Evolutionary conservation across 2,329 filamentous ascomycete species (phyloP).

Genomic region (Grosmannia huntii): DNA sequence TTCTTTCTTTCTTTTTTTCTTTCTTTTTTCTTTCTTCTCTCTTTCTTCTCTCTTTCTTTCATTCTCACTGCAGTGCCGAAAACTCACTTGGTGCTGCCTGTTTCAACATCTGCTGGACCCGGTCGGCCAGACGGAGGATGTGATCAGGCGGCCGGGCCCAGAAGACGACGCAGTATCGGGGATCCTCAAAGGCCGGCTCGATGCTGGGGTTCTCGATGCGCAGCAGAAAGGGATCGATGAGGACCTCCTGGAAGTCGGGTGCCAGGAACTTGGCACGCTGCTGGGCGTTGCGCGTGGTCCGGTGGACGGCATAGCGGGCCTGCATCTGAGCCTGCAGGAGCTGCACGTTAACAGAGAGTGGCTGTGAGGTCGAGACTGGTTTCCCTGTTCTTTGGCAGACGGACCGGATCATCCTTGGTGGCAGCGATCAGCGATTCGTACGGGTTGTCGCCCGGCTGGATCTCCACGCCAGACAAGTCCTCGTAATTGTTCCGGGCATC

Average conservation of each 20-base stretch:
- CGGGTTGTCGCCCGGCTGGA: constrained; percentile 51
- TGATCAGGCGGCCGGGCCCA: constrained; percentile 74
- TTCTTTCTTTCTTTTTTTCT: too few species aligned
- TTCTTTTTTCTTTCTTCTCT: too few species aligned
- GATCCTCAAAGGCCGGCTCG: constrained; percentile 59
- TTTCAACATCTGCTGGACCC: constrained; percentile 55
- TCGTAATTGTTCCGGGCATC: constrained; percentile 38
- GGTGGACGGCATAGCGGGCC: constrained; percentile 59
- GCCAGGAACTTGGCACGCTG: constrained; percentile 64
- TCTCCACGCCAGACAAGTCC: constrained; percentile 38
- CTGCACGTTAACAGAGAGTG: not conserved
- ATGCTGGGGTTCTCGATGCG: constrained; percentile 51
- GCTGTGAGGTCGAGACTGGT: not conserved
- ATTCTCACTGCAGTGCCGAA: too few species aligned
- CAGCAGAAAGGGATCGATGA: constrained; percentile 62
- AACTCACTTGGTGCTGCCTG: constrained; percentile 55
- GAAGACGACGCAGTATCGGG: constrained; percentile 70
- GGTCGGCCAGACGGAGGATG: constrained; percentile 52
- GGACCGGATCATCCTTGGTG: constrained; percentile 55
- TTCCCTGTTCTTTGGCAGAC: constrained; percentile 13
- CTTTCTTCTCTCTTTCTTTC: too few species aligned
- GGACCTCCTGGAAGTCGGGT: constrained; percentile 53
- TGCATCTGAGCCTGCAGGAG: constrained; percentile 49
- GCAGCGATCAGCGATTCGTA: constrained; percentile 61
- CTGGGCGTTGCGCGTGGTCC: constrained; percentile 60